Evolutionary conservation across 768 basidiomycete genomes (phyloP).

Genomic region (Mycena olivaceomarginata): DNA sequence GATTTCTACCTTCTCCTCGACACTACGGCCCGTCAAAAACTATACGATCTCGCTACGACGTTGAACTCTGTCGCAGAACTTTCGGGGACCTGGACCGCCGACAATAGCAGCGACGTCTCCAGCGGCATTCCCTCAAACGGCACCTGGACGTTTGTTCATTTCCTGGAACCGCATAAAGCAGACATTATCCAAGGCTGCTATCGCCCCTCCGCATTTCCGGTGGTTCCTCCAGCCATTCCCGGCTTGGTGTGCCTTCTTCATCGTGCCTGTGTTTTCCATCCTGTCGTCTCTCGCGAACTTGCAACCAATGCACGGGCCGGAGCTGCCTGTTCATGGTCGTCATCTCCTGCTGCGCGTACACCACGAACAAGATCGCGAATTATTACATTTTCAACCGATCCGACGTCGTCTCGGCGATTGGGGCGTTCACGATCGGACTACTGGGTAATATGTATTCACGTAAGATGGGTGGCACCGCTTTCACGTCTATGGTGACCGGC

Average conservation of each 20-base stretch:
- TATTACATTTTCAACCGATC: conserved; percentile 91
- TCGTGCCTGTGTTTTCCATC: conserved; percentile 85
- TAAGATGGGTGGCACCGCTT: conserved; percentile 89
- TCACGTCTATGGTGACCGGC: conserved; percentile 94
- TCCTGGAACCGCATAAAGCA: conserved; percentile 63
- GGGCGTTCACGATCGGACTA: conserved; percentile 87
- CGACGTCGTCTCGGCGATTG: conserved; percentile 90
- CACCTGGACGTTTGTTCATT: conserved; percentile 81
- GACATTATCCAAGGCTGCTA: conserved; percentile 82
- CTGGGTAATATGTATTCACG: conserved; percentile 90
- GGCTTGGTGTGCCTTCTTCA: conserved; percentile 83
- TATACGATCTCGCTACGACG: conserved; percentile 72
- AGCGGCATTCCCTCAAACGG: conserved; percentile 69
- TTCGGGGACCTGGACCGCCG: conserved; percentile 81
- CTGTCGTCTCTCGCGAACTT: conserved; percentile 85
- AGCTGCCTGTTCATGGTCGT: conserved; percentile 90
- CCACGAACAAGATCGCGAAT: conserved; percentile 88
- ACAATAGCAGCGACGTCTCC: conserved; percentile 62
- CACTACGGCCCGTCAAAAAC: conserved; percentile 68
- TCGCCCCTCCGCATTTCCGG: conserved; percentile 75
- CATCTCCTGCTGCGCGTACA: conserved; percentile 88
- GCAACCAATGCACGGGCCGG: conserved; percentile 83
- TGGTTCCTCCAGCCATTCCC: conserved; percentile 93
- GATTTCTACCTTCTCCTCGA: conserved; percentile 88
- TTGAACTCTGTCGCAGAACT: conserved; percentile 70